These are phyloP conservation scores for Agaricus blazei DNA, from an alignment of 768 basidiomycete genomes.

Conservation along the genomic window DNA sequence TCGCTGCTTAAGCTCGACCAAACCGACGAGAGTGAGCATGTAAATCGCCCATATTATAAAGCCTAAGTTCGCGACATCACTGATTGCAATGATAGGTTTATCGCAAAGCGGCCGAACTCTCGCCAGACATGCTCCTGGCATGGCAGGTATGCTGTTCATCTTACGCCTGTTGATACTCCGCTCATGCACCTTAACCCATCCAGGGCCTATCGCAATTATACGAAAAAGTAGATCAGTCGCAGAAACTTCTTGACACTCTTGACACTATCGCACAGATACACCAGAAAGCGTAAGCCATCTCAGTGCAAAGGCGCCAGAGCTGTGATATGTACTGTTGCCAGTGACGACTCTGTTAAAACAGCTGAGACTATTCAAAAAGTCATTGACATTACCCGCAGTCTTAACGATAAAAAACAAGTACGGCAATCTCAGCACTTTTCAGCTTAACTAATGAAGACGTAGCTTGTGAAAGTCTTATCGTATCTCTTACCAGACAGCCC, in stretches of 20 bases:
- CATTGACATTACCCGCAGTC: slow-evolving; percentile 36
- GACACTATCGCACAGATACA: slow-evolving; percentile 55
- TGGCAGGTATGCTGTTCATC: slow-evolving; percentile 62
- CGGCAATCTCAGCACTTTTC: slow-evolving; percentile 11
- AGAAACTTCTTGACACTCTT: slow-evolving; percentile 48
- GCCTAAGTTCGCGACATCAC: slow-evolving; percentile 12
- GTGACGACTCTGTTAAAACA: slow-evolving; percentile 72
- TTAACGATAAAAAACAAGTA: slow-evolving; percentile 55
- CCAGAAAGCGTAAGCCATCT: slow-evolving; percentile 45
- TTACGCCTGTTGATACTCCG: slow-evolving; percentile 10
- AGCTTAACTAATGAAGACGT: slow-evolving; percentile 2
- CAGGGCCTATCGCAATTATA: slow-evolving; percentile 75
- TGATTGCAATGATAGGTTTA: slow-evolving; percentile 51
- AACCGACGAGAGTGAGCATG: slow-evolving; percentile 77
- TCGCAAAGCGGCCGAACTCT: slow-evolving; percentile 65
- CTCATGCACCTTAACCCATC: neutral
- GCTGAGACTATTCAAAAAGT: slow-evolving; percentile 80
- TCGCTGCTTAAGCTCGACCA: slow-evolving; percentile 74
- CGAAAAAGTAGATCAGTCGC: slow-evolving; percentile 58
- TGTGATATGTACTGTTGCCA: slow-evolving; percentile 21
- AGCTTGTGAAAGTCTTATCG: slow-evolving; percentile 66
- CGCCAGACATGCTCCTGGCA: slow-evolving; percentile 68
- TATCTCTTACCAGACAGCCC: slow-evolving; percentile 73
- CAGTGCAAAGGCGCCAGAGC: no score
- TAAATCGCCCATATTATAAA: slow-evolving; percentile 29